Conservation (phyloP, 345 rosid species). For the Syzygium oleosum region DNA sequence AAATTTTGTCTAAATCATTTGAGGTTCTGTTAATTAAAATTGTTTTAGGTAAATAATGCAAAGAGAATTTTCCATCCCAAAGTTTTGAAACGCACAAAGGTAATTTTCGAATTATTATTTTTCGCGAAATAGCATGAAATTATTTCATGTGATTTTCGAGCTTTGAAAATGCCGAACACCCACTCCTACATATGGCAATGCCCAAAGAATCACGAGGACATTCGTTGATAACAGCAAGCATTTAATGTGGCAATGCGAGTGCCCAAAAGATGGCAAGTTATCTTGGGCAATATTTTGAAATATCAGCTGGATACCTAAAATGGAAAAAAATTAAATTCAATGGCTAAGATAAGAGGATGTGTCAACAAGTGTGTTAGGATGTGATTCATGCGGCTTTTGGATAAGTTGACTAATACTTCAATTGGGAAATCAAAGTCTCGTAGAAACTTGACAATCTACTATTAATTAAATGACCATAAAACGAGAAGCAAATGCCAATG, state of each 20-base stretch:
- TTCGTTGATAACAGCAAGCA: neutral
- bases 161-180: neutral
- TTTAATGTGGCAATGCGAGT: neutral
- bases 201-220: neutral
- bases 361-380: neutral
- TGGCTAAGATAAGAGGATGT: neutral
- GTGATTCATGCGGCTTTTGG: neutral
- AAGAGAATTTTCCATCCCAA: too few relatives aligned
- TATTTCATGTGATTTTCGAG: too few relatives aligned
- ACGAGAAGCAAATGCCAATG: neutral
- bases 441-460: neutral
- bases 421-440: neutral
- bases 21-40: too few relatives aligned
- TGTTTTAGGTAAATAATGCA: too few relatives aligned
- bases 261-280: neutral
- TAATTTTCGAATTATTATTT: neutral
- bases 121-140: neutral
- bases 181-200: neutral
- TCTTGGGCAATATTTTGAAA: neutral
- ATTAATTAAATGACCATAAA: neutral
- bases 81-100: too few relatives aligned
- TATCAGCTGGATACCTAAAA: neutral
- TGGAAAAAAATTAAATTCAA: neutral
- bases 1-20: too few relatives aligned
- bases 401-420: too few relatives aligned